These are phyloP conservation scores for Ceratocystis cacaofunesta DNA, from an alignment of 2,329 filamentous ascomycete species.

Conservation along the genomic window DNA sequence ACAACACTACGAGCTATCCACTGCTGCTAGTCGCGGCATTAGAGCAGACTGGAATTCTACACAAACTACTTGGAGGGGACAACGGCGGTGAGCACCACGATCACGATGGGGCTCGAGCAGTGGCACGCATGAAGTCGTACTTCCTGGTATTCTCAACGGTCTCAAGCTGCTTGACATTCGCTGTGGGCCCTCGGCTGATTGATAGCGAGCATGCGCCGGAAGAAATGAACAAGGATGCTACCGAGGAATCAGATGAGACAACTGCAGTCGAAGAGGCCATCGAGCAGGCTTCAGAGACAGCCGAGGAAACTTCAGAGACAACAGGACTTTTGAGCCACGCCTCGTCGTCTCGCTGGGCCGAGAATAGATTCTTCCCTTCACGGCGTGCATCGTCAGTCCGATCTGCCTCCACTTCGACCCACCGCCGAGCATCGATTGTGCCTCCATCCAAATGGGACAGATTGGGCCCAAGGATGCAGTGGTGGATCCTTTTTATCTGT, in stretches of 20 bases:
- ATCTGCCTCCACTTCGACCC: neutral
- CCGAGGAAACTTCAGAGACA: neutral
- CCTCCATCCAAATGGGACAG: conserved; percentile 7
- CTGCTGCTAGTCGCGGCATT: conserved; percentile 31
- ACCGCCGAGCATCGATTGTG: conserved; percentile 2
- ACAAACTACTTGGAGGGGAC: conserved; percentile 29
- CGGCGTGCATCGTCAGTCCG: conserved; percentile 18
- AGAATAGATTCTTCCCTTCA: neutral
- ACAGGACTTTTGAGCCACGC: neutral
- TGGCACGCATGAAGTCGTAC: conserved; percentile 48
- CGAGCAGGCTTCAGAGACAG: neutral
- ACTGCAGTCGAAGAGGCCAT: too few species aligned
- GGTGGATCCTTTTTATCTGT: conserved; percentile 26
- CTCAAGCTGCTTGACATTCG: conserved; percentile 48
- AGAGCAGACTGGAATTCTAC: conserved; percentile 39
- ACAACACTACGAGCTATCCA: conserved; percentile 34
- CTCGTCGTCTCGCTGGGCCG: neutral
- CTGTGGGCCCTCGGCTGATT: conserved; percentile 42
- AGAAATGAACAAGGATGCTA: conserved; percentile 20
- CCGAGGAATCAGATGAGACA: conserved; percentile 14
- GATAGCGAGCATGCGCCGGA: conserved; percentile 29
- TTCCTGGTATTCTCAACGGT: conserved; percentile 52
- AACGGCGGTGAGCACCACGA: conserved; percentile 21
- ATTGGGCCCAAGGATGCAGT: conserved; percentile 18
- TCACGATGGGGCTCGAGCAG: conserved; percentile 25